Conservation (phyloP, 169 alveolate species). For the Cryptosporidium xiaoi region DNA sequence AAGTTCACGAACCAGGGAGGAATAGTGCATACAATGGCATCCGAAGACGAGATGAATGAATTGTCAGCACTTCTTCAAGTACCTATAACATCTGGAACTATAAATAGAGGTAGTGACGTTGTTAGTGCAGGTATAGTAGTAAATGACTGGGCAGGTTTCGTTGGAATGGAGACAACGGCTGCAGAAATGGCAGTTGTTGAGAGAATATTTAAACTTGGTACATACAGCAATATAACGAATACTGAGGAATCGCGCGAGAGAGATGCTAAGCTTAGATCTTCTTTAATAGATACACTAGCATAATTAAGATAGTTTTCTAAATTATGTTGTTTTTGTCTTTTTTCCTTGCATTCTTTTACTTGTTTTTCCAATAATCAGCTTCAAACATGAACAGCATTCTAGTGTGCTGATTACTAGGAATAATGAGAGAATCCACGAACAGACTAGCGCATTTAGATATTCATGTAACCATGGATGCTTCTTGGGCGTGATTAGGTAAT, state of each 20-base stretch:
- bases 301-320: neutral
- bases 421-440: slow-evolving; percentile 37
- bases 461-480: slow-evolving; percentile 60
- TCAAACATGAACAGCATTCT: neutral
- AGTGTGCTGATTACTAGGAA: slow-evolving; percentile 28
- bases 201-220: slow-evolving; percentile 92
- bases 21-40: slow-evolving; percentile 94
- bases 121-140: slow-evolving; percentile 95
- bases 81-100: slow-evolving; percentile 99
- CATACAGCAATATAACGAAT: slow-evolving; percentile 78
- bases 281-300: slow-evolving; percentile 81
- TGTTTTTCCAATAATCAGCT: neutral
- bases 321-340: slow-evolving; percentile 9
- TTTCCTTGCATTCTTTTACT: neutral
- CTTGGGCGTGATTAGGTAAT: slow-evolving; percentile 15
- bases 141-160: slow-evolving; percentile 98
- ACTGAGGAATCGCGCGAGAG: slow-evolving; percentile 74
- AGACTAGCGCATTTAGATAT: slow-evolving; percentile 40
- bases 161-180: slow-evolving; percentile 99
- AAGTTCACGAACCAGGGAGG: slow-evolving; percentile 97
- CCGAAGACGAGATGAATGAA: slow-evolving; percentile 98
- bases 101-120: slow-evolving; percentile 98
- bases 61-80: slow-evolving; percentile 93
- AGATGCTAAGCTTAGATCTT: slow-evolving; percentile 77
- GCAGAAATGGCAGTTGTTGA: slow-evolving; percentile 96